phyloP scores from a whole-genome alignment of 2,329 filamentous ascomycete species.

The Venturia effusa region DNA sequence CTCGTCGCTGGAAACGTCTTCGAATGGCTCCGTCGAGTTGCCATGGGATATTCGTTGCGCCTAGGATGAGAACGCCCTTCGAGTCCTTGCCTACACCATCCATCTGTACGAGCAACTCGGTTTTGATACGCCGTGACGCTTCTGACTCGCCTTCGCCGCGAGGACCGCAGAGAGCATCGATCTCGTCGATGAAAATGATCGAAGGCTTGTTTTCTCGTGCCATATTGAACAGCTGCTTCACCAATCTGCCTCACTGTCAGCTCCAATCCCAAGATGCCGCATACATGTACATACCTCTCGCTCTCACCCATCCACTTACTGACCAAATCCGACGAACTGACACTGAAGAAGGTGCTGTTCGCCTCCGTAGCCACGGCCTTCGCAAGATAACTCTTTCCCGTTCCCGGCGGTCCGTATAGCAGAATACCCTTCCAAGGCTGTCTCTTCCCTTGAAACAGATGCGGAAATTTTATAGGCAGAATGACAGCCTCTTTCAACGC shows the following conservation, averaged over 20 bases:
- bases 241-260: conserved; percentile 48
- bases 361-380: conserved; percentile 97
- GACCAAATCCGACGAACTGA: conserved; percentile 92
- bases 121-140: conserved; percentile 95
- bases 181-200: conserved; percentile 98
- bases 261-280: not conserved
- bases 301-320: conserved; percentile 99
- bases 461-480: conserved; percentile 95
- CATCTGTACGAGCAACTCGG: conserved; percentile 97
- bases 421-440: conserved; percentile 98
- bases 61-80: conserved; percentile 84
- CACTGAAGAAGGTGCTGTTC: conserved; percentile 98
- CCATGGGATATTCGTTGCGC: conserved; percentile 98
- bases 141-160: conserved; percentile 93
- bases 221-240: conserved; percentile 96
- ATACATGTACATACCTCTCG: conserved; percentile 58
- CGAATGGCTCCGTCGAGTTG: conserved; percentile 94
- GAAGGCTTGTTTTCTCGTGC: conserved; percentile 95
- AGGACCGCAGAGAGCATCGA: conserved; percentile 90
- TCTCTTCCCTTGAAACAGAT: conserved; percentile 88
- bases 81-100: conserved; percentile 96
- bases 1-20: conserved; percentile 86
- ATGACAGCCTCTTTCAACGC: conserved; percentile 96
- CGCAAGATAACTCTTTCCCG: conserved; percentile 93
- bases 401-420: conserved; percentile 90